Evolutionary conservation across 2,329 filamentous ascomycete genomes (phyloP).

Genomic region (Pseudopithomyces maydicus): DNA sequence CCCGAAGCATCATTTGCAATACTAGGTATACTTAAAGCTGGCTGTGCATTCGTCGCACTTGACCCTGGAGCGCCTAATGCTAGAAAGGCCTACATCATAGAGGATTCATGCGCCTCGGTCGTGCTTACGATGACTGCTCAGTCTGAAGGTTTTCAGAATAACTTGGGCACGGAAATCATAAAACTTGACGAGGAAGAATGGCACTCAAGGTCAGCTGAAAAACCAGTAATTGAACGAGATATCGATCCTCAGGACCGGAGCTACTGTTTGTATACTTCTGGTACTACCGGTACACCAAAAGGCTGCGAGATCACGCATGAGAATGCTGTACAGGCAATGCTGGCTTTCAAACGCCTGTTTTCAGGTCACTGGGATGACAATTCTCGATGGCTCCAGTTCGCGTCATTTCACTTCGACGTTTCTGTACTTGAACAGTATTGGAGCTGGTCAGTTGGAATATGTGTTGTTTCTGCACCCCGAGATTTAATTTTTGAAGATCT

Average conservation of each 20-base stretch:
- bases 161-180: slow-evolving; percentile 48
- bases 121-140: slow-evolving; percentile 64
- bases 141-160: slow-evolving; percentile 42
- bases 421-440: slow-evolving; percentile 93
- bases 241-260: slow-evolving; percentile 63
- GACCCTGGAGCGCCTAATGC: slow-evolving; percentile 74
- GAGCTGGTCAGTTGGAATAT: slow-evolving; percentile 91
- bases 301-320: slow-evolving; percentile 88
- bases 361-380: slow-evolving; percentile 70
- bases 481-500: slow-evolving; percentile 88
- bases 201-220: slow-evolving; percentile 41
- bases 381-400: slow-evolving; percentile 90
- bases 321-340: slow-evolving; percentile 87
- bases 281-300: slow-evolving; percentile 85
- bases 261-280: slow-evolving; percentile 87
- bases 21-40: slow-evolving; percentile 79
- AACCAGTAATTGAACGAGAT: slow-evolving; percentile 27
- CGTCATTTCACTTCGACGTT: slow-evolving; percentile 93
- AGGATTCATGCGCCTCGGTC: slow-evolving; percentile 70
- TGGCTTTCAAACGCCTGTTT: slow-evolving; percentile 83
- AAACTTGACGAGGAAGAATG: slow-evolving; percentile 51
- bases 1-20: slow-evolving; percentile 84
- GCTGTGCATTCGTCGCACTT: slow-evolving; percentile 79
- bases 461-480: slow-evolving; percentile 78
- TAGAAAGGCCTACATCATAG: slow-evolving; percentile 77